Evolutionary conservation across 805 yeast species (phyloP).

Genomic region (Teunomyces funiuensis): DNA sequence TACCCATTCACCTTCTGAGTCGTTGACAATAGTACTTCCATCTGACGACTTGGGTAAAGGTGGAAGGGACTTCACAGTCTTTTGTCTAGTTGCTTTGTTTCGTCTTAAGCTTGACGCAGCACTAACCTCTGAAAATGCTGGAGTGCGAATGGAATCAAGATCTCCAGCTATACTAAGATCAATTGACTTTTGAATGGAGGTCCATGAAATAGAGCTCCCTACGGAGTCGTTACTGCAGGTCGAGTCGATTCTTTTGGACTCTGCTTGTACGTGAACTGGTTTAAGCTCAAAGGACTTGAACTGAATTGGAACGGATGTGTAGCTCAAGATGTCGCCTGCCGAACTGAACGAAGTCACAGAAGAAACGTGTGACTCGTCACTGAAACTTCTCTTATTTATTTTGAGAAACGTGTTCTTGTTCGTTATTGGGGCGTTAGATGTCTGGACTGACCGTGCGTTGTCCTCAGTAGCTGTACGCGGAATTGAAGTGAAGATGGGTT

Average conservation of each 20-base stretch:
- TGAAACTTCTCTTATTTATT: conserved; percentile 27
- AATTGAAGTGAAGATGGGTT: neutral
- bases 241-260: conserved; percentile 8
- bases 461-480: neutral
- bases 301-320: conserved; percentile 8
- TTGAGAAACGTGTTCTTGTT: conserved; percentile 4
- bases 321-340: conserved; percentile 29
- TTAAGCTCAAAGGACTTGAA: neutral
- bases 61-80: neutral
- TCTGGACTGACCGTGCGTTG: neutral
- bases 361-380: conserved; percentile 38
- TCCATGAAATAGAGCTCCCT: conserved; percentile 22
- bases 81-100: neutral
- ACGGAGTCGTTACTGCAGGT: conserved; percentile 7
- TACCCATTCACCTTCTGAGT: conserved; percentile 9
- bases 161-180: conserved; percentile 13
- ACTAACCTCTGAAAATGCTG: neutral
- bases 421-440: neutral
- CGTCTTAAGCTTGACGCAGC: neutral
- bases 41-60: conserved; percentile 1
- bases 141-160: neutral
- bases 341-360: conserved; percentile 39
- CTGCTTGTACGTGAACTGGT: neutral
- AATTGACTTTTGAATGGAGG: conserved; percentile 28
- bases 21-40: neutral